Conservation (phyloP, 2,329 filamentous ascomycete genomes). For the Fusarium cyanostomum region DNA sequence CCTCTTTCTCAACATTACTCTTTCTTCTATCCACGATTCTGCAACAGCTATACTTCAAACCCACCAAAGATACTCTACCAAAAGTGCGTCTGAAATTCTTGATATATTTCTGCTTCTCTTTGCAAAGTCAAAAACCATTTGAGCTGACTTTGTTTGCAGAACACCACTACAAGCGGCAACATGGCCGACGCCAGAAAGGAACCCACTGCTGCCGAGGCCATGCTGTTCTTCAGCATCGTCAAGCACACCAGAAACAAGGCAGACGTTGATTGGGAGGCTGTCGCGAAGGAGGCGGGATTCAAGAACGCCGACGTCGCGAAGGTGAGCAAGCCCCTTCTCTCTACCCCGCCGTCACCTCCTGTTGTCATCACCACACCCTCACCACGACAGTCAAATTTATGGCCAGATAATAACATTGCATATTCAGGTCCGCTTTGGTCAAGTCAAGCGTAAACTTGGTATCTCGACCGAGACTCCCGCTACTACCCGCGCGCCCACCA, state of each 20-base stretch:
- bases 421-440: conserved; percentile 56
- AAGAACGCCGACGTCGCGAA: conserved; percentile 58
- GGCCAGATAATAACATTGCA: conserved; percentile 1
- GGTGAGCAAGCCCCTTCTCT: conserved; percentile 42
- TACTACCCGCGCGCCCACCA: conserved; percentile 8
- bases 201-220: conserved; percentile 53
- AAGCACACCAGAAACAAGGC: conserved; percentile 55
- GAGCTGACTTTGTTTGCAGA: conserved; percentile 10
- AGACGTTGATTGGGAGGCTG: conserved; percentile 59
- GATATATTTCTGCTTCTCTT: neutral
- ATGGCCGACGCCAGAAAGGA: conserved; percentile 50
- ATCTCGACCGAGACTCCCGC: conserved; percentile 44
- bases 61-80: neutral
- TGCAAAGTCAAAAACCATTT: neutral
- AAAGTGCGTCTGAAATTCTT: neutral
- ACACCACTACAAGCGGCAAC: neutral
- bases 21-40: neutral
- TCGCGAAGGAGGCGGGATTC: conserved; percentile 55
- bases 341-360: neutral
- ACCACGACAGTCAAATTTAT: neutral
- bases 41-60: neutral
- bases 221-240: conserved; percentile 57
- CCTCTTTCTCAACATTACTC: neutral
- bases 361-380: neutral
- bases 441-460: conserved; percentile 59